Evolutionary conservation across 306 rosid genomes (phyloP), one percentile per base, ranked within the genome.

Genomic region (Luffa aegyptiaca): DNA sequence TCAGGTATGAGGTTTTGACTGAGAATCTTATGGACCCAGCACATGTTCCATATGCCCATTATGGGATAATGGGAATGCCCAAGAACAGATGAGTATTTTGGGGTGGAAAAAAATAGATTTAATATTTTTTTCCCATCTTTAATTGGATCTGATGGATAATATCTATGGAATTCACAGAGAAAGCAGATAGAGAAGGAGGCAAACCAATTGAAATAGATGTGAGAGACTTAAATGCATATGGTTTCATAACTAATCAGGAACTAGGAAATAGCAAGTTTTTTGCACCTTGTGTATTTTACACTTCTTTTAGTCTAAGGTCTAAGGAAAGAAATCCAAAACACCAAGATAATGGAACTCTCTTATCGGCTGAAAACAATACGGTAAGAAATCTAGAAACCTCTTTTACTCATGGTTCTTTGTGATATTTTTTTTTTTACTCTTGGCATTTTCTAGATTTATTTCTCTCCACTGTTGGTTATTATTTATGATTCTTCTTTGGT

Each of bases 111-210:
- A 2, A 46, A 10, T 51, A n/a, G 18, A 18, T 18, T 41, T 53
- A 26, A 4, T 75, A 31, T 35, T 2, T n/a, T 10, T 55, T 76
- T 37, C 35, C 13, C 3, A 64, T 18, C n/a, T 76, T 56, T 11
- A 37, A 58, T 5, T 16, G n/a, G 64, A 65, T 45, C 56, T 66
- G 31, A 48, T n/a, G 37, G n/a, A 16, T 18, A 35, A 18, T n/a
- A 10, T 52, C 20, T 20, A 33, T n/a, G 46, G 26, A 4, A 75
- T 82, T 83, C 58, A 82, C 93, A 86, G 97, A 16, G 74, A 93
- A 91, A 84, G 85, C 80, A 81, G 98, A 94, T 84, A 90, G 93
- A 88, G 97, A 94, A 89, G 98, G 98, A 39, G 98, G 98, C 42
- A 86, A 86, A 80, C 98, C 97, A n/a, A 86, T 92, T 80, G 92